Base-by-base conservation (phyloP, 768 basidiomycete genomes). In the Trametes elegans region DNA sequence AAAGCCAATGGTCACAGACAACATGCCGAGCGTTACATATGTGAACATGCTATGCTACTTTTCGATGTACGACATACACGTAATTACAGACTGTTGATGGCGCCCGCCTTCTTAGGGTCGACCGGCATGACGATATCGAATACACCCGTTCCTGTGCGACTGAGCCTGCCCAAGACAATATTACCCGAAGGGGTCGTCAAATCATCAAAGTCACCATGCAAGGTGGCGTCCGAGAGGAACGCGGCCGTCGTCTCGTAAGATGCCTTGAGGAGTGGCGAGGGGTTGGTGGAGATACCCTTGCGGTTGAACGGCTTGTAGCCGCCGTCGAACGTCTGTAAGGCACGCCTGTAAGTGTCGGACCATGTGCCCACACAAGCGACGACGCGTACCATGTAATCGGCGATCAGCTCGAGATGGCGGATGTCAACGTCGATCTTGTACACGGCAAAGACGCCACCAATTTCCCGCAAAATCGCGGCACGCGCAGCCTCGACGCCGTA, bases 401-500 rank as follows among this genome's bases (percentile, higher is more conserved):
- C 97, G 69, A 99, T 97, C 60, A 99, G 78, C 64, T 96, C 93
- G 43, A 98, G 77, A 75, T 99, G 97, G 42, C 97, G 84, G 60
- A 82, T 81, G 71, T 98, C 88, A 54, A 99, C 96, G 55, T 90
- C 90, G 64, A 99, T 99, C 66, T 87, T 95, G 76, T 99, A 99
- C 3, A 87, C 93, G 6, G 83, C 86, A 71, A 99, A 99, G 38
- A 99, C 93, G 18, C 84, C 85, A 44, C 87, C 81, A 73, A 99
- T 89, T 72, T 99, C 97, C 47, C 81, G 82, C 61, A 99, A 79
- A 67, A 99, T 96, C 7, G 90, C 84, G 11, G 87, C 82, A 21
- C 97, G 85, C 24, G 95, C 97, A 76, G 95, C 94, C 73, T 99
- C 97, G 10, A 99, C 95, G 31, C 97, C 97, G 68, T 98, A 98